Conservation (phyloP, 2,329 filamentous ascomycete genomes). For the Xylariaceae sp. region DNA sequence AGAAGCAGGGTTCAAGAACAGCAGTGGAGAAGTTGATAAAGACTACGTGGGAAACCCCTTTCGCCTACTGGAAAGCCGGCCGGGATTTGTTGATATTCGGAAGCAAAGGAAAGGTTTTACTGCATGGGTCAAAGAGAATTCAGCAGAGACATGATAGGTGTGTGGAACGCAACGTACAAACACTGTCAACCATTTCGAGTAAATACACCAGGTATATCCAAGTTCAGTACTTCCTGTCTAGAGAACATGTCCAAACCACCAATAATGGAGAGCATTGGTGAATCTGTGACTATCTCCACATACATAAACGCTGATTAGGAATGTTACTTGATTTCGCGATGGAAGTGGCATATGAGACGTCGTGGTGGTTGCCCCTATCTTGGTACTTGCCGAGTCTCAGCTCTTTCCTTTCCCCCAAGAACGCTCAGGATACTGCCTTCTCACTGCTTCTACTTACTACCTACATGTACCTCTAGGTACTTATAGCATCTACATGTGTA, state of each 20-base stretch:
- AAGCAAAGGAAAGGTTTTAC: constrained; percentile 80
- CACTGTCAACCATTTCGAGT: background rate
- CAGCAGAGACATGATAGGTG: constrained; percentile 16
- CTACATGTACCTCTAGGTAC: no score
- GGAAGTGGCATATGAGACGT: background rate
- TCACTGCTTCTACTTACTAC: background rate
- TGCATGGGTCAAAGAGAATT: constrained; percentile 66
- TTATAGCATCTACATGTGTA: no score
- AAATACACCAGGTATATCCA: background rate
- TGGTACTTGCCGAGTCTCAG: background rate
- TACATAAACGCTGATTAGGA: background rate
- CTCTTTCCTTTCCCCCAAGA: background rate
- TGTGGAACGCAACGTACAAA: background rate
- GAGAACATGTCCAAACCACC: background rate
- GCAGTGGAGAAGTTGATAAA: constrained; percentile 70
- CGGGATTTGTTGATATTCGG: constrained; percentile 87
- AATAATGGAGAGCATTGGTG: background rate
- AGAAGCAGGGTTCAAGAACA: constrained; percentile 61
- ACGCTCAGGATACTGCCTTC: constrained; percentile 2
- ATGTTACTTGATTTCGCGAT: background rate
- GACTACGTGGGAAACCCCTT: constrained; percentile 82
- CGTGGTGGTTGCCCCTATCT: background rate
- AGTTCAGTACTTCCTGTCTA: background rate
- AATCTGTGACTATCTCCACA: background rate
- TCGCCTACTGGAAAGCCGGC: constrained; percentile 76